Base-by-base conservation (phyloP, 371 early-diverging fungal species). In the Mortierella sp. region DNA sequence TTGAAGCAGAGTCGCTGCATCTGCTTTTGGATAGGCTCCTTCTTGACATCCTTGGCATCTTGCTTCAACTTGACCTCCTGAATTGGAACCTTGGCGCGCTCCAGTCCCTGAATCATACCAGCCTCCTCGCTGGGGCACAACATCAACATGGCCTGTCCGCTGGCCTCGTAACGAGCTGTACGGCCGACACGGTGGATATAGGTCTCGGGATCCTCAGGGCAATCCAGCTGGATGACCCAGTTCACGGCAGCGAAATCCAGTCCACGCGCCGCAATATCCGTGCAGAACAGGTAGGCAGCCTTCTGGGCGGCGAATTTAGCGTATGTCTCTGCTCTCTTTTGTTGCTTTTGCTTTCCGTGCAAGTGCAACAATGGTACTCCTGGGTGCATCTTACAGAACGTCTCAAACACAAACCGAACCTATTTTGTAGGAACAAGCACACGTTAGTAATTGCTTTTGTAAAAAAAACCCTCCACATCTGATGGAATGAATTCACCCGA, bases 121-220 rank as follows among this genome's bases (percentile, higher is more conserved):
- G 96, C 90, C 51, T 93, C 94, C 89, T 98, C 98, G 26, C 94
- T 94, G 0, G 99, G 98, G 43, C 96, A 86, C 34, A 99, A 87
- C 72, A 99, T 91, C 81, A 98, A 72, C 73, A 98, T 89, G 5
- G 96, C 95, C 76, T 95, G 94, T 51, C 99, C 99, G 6, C 92
- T 89, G 5, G 97, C 92, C 73, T 96, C 95, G 89, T 97, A 96
- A 77, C 99, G 94, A 5, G 99, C 99, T 5, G 99, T 99, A 73
- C 99, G 93, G 1, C 99, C 99, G 11, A 98, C 98, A 74, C 99
- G 96, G 83, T 99, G 99, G 85, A 99, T 96, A 90, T 99, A 99
- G 0, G 98, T 98, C 71, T 95, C 97, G 19, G 94, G 94, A 88
- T 97, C 97, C 88, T 98, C 98, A 46, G 99, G 99, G 78, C 98